Base-by-base conservation (phyloP, 2,329 filamentous ascomycete species). In the Sphaerulina vaccinii region DNA sequence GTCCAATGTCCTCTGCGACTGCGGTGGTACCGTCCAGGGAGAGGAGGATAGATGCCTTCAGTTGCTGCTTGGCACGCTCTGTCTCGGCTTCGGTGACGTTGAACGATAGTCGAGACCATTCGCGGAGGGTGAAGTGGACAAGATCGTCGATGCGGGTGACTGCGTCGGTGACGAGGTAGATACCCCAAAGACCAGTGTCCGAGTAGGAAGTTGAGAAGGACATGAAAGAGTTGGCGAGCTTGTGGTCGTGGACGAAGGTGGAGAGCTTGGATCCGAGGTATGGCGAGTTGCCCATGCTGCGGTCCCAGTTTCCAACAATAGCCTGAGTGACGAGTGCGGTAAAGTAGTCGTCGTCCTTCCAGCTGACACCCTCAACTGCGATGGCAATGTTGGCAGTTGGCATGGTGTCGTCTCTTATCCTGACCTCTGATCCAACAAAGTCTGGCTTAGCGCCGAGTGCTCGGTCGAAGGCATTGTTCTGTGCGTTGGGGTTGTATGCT, bases 171-270 rank as follows among this genome's bases (percentile, higher is more conserved):
- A 95, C 89, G 58, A 99, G 83, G 82, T 99, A 99, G 80, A 97
- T 97, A 78, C 93, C 93, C 93, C 93, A 99, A 65, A 99, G 89
- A 82, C 93, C 93, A 72, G 93, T 99, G 75, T 99, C 93, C 71
- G 91, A 97, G 79, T 99, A 99, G 81, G 90, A 96, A 63, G 93
- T 99, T 62, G 91, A 96, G 80, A 99, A 99, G 80, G 89, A 95
- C 95, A 99, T 99, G 83, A 96, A 99, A 84, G 91, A 96, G 81
- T 96, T 99, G 75, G 93, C 93, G 58, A 99, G 83, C 73, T 91
- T 86, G 78, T 97, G 84, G 77, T 95, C 86, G 81, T 95, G 88
- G 64, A 99, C 86, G 68, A 93, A 90, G 62, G 87, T 85, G 80
- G 90, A 96, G 67, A 99, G 89, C 83, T 95, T 96, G 88, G 90